Percentiles rank a stretch among this genome's conserved stretches.
Evolutionary conservation across 2,329 filamentous ascomycete genomes (phyloP).

Genomic region (Golovinomyces cichoracearum): DNA sequence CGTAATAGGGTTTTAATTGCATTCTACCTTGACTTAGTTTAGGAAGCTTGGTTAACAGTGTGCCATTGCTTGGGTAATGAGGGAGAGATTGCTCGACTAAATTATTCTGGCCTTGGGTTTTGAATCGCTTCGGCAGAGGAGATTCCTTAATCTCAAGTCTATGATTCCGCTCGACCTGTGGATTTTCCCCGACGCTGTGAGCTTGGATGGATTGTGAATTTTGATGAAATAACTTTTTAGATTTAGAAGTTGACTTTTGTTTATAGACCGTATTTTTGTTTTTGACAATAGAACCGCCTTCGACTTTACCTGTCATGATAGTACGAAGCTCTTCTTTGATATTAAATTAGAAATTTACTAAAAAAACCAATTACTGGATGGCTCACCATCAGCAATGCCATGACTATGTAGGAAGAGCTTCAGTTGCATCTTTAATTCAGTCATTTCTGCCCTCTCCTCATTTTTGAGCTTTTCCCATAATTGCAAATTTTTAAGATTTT

Average conservation of each 20-base stretch:
- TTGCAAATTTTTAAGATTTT: not conserved
- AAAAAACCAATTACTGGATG: not conserved
- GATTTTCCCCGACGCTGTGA: too few species aligned
- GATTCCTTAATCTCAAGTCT: too few species aligned
- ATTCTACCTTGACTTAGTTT: slow-evolving; percentile 3
- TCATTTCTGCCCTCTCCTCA: slow-evolving; percentile 1
- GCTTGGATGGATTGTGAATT: not conserved
- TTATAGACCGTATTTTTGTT: not conserved
- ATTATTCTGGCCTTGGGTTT: too few species aligned
- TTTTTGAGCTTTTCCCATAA: slow-evolving; percentile 1
- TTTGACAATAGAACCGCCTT: not conserved
- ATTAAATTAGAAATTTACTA: not conserved
- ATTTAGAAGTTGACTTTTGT: not conserved
- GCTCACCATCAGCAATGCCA: not conserved
- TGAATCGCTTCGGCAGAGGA: too few species aligned
- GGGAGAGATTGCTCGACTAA: too few species aligned
- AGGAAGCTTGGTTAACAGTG: not conserved
- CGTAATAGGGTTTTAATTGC: slow-evolving; percentile 3
- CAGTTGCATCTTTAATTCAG: not conserved
- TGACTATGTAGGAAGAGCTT: not conserved
- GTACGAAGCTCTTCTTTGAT: not conserved
- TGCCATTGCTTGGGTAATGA: too few species aligned
- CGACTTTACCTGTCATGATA: not conserved
- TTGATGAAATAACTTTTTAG: not conserved
- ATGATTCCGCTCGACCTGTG: too few species aligned